Base-by-base conservation (phyloP, 1,284 basidiomycete genomes). In the Papiliotrema fonsecae region DNA sequence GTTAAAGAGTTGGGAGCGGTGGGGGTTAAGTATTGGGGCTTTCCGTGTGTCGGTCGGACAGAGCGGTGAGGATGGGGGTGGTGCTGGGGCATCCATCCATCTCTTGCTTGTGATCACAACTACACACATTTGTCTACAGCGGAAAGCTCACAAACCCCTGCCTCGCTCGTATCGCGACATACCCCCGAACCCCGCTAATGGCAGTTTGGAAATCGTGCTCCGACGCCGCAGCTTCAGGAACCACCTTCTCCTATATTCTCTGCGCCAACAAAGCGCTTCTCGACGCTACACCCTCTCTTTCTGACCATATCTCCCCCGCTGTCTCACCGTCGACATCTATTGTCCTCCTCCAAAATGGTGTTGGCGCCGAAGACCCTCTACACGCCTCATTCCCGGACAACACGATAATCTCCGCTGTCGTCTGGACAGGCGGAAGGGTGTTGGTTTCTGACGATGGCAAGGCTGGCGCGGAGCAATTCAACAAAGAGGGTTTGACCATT, bases 301-400 rank as follows among this genome's bases (percentile, higher is more conserved):
- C 67, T 1, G 69, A 73, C 30, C 60, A 66, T 39, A 58, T 75
- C 47, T 38, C 36, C 11, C 72, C 73, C 10, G 60, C 70, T 32
- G 55, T 71, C 28, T 47, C 54, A 3, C 54, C 58, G 19, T 36
- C 56, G 4, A 77, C 77, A 0, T 60, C 68, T 25, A 69, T 78
- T 34, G 73, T 78, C n/a, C 61, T 77, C 26, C 64, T 78, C 0
- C 77, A 78, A 60, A 78, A 78, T 55, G 77, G 77, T 21, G 74
- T 77, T 4, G 77, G 76, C 6, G 74, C 74, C 45, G 77, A 77
- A 60, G 74, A 67, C 24, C 75, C 77, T 16, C 65, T 77, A 22
- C 69, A 75, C 51, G 51, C 54, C 2, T 62, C 62, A 18, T 74
- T 77, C 58, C 75, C 76, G 1, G 35, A 55, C 31, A 76, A 66